Evolutionary conservation across 2,329 filamentous ascomycete species (phyloP), one percentile per base, ranked within the genome.

Genomic region (Chaetomiaceae sp.): DNA sequence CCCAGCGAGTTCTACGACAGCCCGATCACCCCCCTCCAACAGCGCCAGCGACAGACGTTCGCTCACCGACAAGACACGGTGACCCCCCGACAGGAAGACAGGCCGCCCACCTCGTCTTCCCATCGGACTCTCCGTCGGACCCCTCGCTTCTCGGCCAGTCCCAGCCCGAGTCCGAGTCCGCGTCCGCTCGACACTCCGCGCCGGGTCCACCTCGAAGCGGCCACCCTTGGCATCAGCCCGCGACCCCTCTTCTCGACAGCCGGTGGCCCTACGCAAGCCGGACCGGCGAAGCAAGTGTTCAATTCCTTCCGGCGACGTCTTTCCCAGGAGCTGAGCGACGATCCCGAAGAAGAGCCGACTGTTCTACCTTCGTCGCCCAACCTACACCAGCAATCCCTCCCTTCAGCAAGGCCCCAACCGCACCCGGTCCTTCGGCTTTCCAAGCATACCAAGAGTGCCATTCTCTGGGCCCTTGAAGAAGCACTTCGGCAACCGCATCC

Each of bases 391-490:
- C 61, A 63, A 47, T 62, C 65, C 56, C 62, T 65, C 29, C 63
- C 65, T 57, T 56, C 64, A 50, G 61, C 69, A 51, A 67, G 60
- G 55, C 65, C 68, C 46, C 67, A 72, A 49, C 69, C 73, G 37
- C 76, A 79, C 57, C 74, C 75, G 6, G 71, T 73, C 49, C 68
- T 78, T 56, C 84, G 82, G 64, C 85, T 96, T 69, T 96, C 90
- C 43, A 86, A 83, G 62, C 84, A 88, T 60, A 96, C 90, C 42
- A 88, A 89, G 59, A 89, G 87, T 69, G 92, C 94, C 33, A 91
- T 99, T 67, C 85, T 95, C 63, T 97, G 88, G 75, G 84, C 90
- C 33, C 82, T 97, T 53, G 91, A 97, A 75, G 90, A 95, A 74
- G 90, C 89, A 33, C 79, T 97, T 61, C 86, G 91, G 61, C 81